Percentiles rank a stretch among this genome's conserved stretches.
These are phyloP conservation scores for Musa acuminata DNA, from an alignment of 176 grass and related monocot species.

Conservation along the genomic window DNA sequence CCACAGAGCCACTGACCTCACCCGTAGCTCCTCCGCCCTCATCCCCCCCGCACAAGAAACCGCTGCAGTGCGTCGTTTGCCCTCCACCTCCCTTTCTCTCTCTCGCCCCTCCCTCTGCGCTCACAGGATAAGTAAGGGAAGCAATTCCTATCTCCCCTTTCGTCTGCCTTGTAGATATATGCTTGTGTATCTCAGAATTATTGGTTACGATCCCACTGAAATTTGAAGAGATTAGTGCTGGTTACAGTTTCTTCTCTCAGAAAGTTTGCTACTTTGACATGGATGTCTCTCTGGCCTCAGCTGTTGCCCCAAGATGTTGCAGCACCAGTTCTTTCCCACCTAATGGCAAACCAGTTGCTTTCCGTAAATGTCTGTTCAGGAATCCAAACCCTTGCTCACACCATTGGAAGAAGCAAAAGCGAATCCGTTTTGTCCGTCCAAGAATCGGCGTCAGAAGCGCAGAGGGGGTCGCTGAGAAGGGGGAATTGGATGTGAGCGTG, in stretches of 20 bases:
- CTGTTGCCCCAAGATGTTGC: neutral
- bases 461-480: neutral
- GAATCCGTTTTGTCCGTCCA: neutral
- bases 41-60: no score
- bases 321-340: neutral
- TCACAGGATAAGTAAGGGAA: no score
- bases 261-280: neutral
- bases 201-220: no score
- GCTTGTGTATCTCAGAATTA: no score
- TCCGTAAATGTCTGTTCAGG: neutral
- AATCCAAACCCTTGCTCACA: neutral
- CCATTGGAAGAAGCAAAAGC: neutral
- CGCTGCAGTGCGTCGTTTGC: no score
- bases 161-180: no score
- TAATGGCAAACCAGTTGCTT: neutral
- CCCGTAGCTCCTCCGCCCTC: no score
- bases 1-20: no score
- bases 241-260: neutral
- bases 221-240: no score
- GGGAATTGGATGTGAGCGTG: neutral
- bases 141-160: no score
- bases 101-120: no score
- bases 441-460: constrained; percentile 5
- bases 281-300: neutral
- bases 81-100: no score